Base-by-base conservation (phyloP, 805 yeast species). In the Pichia deserticola region DNA sequence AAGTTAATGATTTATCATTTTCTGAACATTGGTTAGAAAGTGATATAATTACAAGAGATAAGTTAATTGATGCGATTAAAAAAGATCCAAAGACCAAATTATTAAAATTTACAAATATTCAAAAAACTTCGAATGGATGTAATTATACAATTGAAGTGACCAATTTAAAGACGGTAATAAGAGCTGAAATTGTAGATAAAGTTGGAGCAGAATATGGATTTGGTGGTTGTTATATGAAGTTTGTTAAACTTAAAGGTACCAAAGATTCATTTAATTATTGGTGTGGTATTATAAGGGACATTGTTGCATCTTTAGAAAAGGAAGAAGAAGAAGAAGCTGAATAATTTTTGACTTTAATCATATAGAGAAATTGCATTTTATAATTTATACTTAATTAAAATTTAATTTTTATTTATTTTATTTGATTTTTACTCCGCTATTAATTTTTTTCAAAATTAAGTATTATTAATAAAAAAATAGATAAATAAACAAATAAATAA, bases 181-280 rank as follows among this genome's bases (percentile, higher is more conserved):
- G 54, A 10, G 44, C 60, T 30, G 65, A 61, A 30, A 42, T 56
- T 7, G 59, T 59, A 35, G 62, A 59, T 36, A 61, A 58, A 32
- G 59, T 62, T 15, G 68, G 67, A 4, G 48, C 52, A 12, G 66
- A 64, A 40, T 64, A 51, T 51, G 69, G 68, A 13, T 65, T 65
- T 45, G 59, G 64, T 5, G 69, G 69, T 3, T 64, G 68, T 47
- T 60, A 60, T 33, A 49, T 64, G 7, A 60, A 58, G 20, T 41
- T 65, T 25, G 36, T 47, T 7, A 62, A 57, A 42, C 32, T 55
- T 9, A 52, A 53, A 5, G 67, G 67, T 1, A 47, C 52, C 10
- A 47, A 49, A 20, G 57, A 54, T 11, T 49, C 54, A 10, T 57
- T 57, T 36, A 43, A 49, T 36, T 42, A 51, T 9, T 63, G 61